phyloP scores from a whole-genome alignment of 106 monocot species.

The Alisma plantagoaquatica region DNA sequence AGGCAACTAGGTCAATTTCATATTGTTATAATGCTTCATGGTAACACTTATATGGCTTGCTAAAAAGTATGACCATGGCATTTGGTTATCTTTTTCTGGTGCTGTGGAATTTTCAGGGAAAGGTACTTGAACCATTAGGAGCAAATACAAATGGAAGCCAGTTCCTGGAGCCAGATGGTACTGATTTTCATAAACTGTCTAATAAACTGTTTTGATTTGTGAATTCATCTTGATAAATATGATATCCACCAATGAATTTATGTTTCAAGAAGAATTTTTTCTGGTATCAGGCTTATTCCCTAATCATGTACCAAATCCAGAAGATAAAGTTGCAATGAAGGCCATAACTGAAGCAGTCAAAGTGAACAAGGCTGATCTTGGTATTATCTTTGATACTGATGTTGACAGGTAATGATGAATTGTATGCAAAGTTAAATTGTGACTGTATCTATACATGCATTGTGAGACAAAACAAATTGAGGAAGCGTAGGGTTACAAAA shows the following conservation, averaged over 20 bases:
- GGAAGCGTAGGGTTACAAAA: too few species aligned
- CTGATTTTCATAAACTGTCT: too few species aligned
- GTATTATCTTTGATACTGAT: conserved; percentile 99
- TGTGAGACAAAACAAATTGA: too few species aligned
- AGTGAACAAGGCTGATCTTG: conserved; percentile 85
- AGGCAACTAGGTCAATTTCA: not conserved
- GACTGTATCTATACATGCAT: not conserved
- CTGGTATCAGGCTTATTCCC: conserved; percentile 71
- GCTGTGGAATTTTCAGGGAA: conserved; percentile 33
- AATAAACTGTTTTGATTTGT: too few species aligned
- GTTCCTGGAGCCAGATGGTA: conserved; percentile 97
- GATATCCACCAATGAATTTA: not conserved
- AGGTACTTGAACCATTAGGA: conserved; percentile 87
- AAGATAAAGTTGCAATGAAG: conserved; percentile 90
- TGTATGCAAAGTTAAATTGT: not conserved
- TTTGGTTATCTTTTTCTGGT: not conserved
- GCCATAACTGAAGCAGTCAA: conserved; percentile 88
- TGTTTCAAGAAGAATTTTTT: too few species aligned
- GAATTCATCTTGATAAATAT: too few species aligned
- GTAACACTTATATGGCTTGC: not conserved
- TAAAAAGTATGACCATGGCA: too few species aligned
- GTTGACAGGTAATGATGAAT: conserved; percentile 74
- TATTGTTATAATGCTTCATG: not conserved
- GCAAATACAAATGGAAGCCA: conserved; percentile 86
- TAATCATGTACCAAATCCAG: conserved; percentile 97